A percentile compares a stretch with the other conserved stretches of the same genome.
Conservation (phyloP, 148 eudicot genomes). For the Fagopyrum tataricum region DNA sequence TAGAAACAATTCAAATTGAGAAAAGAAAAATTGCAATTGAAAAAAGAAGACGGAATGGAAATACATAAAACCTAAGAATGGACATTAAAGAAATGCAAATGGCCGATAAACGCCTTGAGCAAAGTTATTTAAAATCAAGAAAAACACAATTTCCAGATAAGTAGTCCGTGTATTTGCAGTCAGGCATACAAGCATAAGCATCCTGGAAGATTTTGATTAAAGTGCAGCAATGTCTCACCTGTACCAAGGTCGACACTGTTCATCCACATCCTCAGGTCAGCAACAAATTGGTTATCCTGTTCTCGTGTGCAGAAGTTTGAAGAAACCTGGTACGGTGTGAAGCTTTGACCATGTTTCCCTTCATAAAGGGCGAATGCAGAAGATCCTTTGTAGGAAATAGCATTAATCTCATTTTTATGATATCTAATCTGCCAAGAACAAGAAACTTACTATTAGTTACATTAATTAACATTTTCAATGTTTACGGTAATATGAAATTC, state of each 20-base stretch:
- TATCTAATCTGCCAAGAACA: slow-evolving; percentile 56
- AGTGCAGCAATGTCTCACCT: slow-evolving; percentile 24
- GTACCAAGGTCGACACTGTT: slow-evolving; percentile 33
- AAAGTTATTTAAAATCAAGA: not conserved
- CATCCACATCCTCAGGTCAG: slow-evolving; percentile 57
- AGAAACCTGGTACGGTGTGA: slow-evolving; percentile 66
- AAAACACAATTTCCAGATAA: not conserved
- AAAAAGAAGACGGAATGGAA: not conserved
- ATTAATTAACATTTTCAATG: not conserved
- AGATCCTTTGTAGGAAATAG: slow-evolving; percentile 50
- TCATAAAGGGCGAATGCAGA: slow-evolving; percentile 87
- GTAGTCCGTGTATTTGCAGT: not conserved
- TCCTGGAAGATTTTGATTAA: not conserved
- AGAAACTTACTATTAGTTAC: not conserved
- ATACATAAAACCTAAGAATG: not conserved
- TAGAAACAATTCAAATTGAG: not conserved
- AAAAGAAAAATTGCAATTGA: not conserved
- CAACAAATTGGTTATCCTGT: slow-evolving; percentile 44
- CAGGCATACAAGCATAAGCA: not conserved
- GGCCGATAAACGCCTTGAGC: not conserved
- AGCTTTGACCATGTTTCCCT: slow-evolving; percentile 47
- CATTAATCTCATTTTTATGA: slow-evolving; percentile 45
- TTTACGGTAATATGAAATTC: not conserved
- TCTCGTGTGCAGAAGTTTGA: slow-evolving; percentile 43
- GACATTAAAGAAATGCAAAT: not conserved